Evolutionary conservation across 345 rosid genomes (phyloP).

Genomic region (Hevea brasiliensis): DNA sequence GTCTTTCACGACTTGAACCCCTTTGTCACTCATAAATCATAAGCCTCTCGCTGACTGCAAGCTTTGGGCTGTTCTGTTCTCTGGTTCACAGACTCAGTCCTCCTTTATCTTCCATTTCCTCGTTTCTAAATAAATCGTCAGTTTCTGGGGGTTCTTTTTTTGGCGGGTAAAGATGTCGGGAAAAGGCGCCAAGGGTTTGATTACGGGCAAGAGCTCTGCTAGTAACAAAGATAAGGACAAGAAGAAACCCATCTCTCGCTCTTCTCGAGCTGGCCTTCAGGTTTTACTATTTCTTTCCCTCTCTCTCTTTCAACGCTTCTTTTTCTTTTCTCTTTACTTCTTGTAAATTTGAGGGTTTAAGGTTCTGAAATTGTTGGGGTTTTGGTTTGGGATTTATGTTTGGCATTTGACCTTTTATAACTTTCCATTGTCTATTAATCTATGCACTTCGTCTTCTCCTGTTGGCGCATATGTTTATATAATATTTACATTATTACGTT

Average conservation of each 20-base stretch:
- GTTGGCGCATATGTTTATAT: too few relatives aligned
- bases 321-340: background rate
- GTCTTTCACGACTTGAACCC: too few relatives aligned
- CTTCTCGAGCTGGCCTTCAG: slow-evolving; percentile 87
- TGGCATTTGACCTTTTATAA: background rate
- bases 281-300: slow-evolving; percentile 30
- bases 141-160: background rate
- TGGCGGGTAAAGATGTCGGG: slow-evolving; percentile 51
- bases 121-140: background rate
- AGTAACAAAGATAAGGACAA: slow-evolving; percentile 50
- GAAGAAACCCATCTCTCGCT: slow-evolving; percentile 74
- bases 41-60: background rate
- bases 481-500: too few relatives aligned
- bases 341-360: background rate
- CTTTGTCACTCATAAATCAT: background rate
- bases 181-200: slow-evolving; percentile 63
- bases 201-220: slow-evolving; percentile 43
- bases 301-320: background rate
- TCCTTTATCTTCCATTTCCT: background rate
- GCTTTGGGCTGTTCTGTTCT: background rate
- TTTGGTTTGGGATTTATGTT: background rate
- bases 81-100: background rate
- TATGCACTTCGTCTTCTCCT: background rate
- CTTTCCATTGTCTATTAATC: background rate
- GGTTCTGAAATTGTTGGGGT: background rate